Evolutionary conservation across 2,329 filamentous ascomycete species (phyloP).

Genomic region (Lachnellula arida): DNA sequence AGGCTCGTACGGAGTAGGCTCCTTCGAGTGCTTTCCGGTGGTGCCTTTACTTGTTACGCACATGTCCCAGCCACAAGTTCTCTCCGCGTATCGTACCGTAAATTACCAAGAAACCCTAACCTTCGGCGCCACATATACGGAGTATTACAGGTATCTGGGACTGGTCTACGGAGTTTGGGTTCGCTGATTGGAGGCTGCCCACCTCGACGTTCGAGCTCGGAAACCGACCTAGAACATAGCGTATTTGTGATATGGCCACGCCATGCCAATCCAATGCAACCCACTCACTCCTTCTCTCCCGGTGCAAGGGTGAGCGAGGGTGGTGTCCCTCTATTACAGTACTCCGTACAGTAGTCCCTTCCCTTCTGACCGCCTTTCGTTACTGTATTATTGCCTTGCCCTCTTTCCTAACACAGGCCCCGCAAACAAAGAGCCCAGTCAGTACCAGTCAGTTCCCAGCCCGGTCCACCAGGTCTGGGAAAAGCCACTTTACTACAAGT

Average conservation of each 20-base stretch:
- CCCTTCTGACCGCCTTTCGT: background rate
- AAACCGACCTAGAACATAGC: too few species aligned
- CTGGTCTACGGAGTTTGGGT: background rate
- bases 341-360: background rate
- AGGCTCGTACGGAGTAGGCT: too few species aligned
- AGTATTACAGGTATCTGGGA: background rate
- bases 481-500: background rate
- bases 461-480: background rate
- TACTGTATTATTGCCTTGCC: background rate
- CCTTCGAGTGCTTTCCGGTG: background rate
- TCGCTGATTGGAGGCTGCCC: too few species aligned
- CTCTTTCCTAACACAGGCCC: background rate
- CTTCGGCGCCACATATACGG: background rate
- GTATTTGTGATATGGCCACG: background rate
- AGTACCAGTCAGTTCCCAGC: too few species aligned
- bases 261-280: background rate
- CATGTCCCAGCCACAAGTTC: conserved; percentile 3
- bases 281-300: background rate
- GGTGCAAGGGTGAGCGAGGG: too few species aligned
- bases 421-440: background rate
- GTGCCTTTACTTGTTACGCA: background rate
- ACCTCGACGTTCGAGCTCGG: too few species aligned
- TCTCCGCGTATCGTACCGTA: background rate
- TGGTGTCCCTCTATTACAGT: background rate
- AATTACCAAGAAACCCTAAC: background rate